Evolutionary conservation across 2,329 filamentous ascomycete genomes (phyloP).

Genomic region (Chalaropsis thielavioides): DNA sequence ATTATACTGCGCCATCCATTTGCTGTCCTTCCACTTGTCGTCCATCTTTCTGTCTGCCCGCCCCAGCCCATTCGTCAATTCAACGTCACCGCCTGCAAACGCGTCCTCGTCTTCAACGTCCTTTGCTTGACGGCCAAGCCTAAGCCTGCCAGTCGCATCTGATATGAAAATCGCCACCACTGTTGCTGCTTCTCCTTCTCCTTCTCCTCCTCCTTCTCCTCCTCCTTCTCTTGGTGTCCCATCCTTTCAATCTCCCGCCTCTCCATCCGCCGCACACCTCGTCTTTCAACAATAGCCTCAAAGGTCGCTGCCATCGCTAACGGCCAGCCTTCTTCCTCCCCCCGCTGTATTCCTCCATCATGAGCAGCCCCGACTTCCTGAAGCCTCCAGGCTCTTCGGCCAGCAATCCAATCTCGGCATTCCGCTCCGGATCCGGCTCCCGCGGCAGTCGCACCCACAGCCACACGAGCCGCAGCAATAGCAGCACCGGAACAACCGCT

Average conservation of each 20-base stretch:
- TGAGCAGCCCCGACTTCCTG: constrained; percentile 14
- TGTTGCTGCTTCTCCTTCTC: neutral
- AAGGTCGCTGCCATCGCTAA: neutral
- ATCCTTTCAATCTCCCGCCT: no score
- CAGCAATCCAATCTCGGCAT: constrained; percentile 14
- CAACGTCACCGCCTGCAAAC: neutral
- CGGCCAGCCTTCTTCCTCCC: neutral
- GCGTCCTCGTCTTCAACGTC: neutral
- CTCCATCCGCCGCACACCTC: no score
- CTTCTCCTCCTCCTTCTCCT: neutral
- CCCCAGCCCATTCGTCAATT: no score
- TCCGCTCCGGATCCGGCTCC: neutral
- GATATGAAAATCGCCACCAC: neutral
- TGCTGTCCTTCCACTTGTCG: no score
- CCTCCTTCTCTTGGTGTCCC: no score
- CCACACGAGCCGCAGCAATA: constrained; percentile 13
- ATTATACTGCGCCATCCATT: neutral
- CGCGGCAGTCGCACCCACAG: neutral
- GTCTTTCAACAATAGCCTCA: neutral
- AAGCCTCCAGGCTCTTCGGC: constrained; percentile 16
- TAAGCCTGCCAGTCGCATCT: neutral
- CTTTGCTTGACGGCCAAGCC: neutral
- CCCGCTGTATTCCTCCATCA: neutral
- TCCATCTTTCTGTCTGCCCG: no score
- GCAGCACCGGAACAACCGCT: constrained; percentile 1